Evolutionary conservation across 257 asterid species (phyloP), one percentile per base, ranked within the genome.

Genomic region (Nicotiana obtusifolia): DNA sequence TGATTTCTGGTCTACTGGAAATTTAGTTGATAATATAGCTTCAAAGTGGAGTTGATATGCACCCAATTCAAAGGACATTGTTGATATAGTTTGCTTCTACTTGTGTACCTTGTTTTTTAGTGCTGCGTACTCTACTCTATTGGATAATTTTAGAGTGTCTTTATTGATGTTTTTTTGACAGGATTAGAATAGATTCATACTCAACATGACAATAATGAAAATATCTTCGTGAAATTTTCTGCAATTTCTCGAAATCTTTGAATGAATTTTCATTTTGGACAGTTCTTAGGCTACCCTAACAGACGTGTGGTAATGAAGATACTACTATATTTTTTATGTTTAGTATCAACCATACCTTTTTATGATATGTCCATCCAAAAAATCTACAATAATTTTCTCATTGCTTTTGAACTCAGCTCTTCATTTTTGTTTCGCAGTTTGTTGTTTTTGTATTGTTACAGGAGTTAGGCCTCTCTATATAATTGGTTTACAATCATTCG

Each of bases 11-110:
- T 56, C 84, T 69, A 81, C 73, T 68, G 35, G 56, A 81, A 60
- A 77, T 20, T 16, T 59, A 57, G 59, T 17, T 35, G 76, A 30
- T 22, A 19, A 76, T 37, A 81, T 30, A 30, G 26, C 56, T 33
- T 60, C 49, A 73, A 84, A 77, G 77, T 28, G 60, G 76, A 86
- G 79, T 81, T 82, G 81, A 84, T 84, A 57, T 87, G 90, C 84
- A 86, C 90, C 90, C 90, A 86, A 78, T 81, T 82, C 68, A 37
- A 78, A 47, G 22, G 91, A 87, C 93, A 90, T 76, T 60, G 77
- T 77, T 80, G 76, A 73, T 85, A 44, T 84, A 78, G 68, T 30
- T 83, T 82, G 84, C 64, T 88, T 52, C 84, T 81, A 78, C 83
- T 86, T 76, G 62, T 83, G 86, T 84, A 61, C n/a, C 85, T 64